phyloP scores from a whole-genome alignment of 2,329 filamentous ascomycete genomes.

The Colletotrichum sp. region DNA sequence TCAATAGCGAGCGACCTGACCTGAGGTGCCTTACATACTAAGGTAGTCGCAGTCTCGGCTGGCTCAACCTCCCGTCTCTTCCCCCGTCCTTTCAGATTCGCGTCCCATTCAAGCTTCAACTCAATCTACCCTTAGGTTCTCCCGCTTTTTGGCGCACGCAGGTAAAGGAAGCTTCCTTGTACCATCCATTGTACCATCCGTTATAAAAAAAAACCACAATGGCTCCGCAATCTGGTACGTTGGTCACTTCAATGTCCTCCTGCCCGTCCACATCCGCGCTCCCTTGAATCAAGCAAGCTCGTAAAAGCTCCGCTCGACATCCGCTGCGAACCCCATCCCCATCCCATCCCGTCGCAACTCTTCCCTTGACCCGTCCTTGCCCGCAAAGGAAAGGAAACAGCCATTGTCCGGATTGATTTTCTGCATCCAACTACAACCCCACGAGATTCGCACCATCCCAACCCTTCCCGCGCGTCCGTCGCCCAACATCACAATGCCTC shows the following conservation, averaged over 20 bases:
- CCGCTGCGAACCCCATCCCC: conserved; percentile 15
- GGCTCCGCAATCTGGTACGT: conserved; percentile 23
- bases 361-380: neutral
- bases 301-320: conserved; percentile 20
- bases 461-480: neutral
- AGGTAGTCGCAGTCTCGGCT: neutral
- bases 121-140: neutral
- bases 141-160: neutral
- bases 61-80: conserved; percentile 4
- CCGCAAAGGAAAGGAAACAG: neutral
- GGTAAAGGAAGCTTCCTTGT: neutral
- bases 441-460: neutral
- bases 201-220: neutral
- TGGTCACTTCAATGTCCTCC: neutral
- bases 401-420: neutral
- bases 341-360: conserved; percentile 4
- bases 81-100: conserved; percentile 4
- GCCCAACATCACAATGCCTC: conserved; percentile 29
- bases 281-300: conserved; percentile 11
- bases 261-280: neutral
- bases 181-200: neutral
- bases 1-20: neutral
- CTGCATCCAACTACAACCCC: neutral
- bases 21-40: neutral
- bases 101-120: conserved; percentile 2